Evolutionary conservation across 306 rosid genomes (phyloP).

Genomic region (Vigna trinervia): DNA sequence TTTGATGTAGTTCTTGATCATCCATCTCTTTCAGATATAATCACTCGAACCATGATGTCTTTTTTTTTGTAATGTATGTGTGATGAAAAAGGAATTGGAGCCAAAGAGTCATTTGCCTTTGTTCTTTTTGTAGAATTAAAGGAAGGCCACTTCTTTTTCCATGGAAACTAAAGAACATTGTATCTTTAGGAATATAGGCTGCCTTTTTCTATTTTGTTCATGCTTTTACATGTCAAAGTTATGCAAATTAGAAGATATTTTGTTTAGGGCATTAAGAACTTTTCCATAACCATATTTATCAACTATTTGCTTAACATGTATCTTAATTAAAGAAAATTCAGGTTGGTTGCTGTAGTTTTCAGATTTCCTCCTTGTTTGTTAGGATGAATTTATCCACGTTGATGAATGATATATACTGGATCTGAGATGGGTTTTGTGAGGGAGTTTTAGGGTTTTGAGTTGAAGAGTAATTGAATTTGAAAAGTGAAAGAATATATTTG

Average conservation of each 20-base stretch:
- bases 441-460: slow-evolving; percentile 35
- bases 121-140: slow-evolving; percentile 28
- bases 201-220: not conserved
- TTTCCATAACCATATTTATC: not conserved
- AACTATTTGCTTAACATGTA: not conserved
- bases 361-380: slow-evolving; percentile 8
- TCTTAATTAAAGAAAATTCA: not conserved
- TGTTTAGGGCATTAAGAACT: not conserved
- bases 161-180: slow-evolving; percentile 12
- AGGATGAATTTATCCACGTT: not conserved
- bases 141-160: slow-evolving; percentile 24
- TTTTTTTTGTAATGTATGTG: not conserved
- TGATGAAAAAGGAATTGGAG: slow-evolving; percentile 33
- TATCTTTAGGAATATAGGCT: slow-evolving; percentile 25
- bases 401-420: not conserved
- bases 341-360: not conserved
- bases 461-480: slow-evolving; percentile 6
- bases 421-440: not conserved
- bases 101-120: slow-evolving; percentile 18
- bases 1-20: not conserved
- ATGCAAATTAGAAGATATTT: not conserved
- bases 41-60: slow-evolving; percentile 14
- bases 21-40: slow-evolving; percentile 8
- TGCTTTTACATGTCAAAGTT: not conserved
- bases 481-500: not conserved